Evolutionary conservation across 2,329 filamentous ascomycete genomes (phyloP), one percentile per base, ranked within the genome.

Genomic region (Elsinoe batatas): DNA sequence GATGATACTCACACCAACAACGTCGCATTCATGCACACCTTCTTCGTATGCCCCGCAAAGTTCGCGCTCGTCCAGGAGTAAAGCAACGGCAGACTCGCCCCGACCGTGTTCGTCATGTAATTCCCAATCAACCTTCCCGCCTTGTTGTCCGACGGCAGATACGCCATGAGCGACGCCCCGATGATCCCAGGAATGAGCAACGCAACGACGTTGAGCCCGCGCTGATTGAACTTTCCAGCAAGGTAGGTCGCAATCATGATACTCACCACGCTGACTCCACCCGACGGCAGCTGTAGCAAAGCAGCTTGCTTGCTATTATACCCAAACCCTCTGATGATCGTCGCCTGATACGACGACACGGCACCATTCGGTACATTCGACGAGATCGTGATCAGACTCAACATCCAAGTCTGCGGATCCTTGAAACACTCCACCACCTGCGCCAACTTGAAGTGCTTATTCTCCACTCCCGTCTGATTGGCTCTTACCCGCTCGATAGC

Each of bases 31-130:
- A 85, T 88, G 61, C 85, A 83, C 1, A 85, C 84, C 56, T 67
- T 66, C 71, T 89, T 89, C 1, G 85, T 88, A 61, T 87, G 83
- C 0, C 85, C 85, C 20, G 81, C 85, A 17, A 86, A 74, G 63
- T 89, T 71, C 2, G 65, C 65, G 2, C 64, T 63, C 2, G 67
- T 60, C 64, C 70, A 72, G 40, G 64, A 65, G 51, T 68, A 72
- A 33, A 73, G 56, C 3, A 74, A 59, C 5, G 69, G 67, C 4
- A 73, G 58, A 8, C 65, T 65, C 1, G 71, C 65, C 5, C 70
- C 68, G 47, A 73, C 68, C 10, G 64, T 62, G 46, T 73, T 71
- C 50, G 68, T 68, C 12, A 73, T 61, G 53, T 72, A 74, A 49
- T 70, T 70, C 0, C 70, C 71, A 5, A 69, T 65, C 33, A 73